Percentiles rank a stretch among this genome's conserved stretches.
Conservation (phyloP, 2,329 filamentous ascomycete species). For the Cordyceps cateniannulata region DNA sequence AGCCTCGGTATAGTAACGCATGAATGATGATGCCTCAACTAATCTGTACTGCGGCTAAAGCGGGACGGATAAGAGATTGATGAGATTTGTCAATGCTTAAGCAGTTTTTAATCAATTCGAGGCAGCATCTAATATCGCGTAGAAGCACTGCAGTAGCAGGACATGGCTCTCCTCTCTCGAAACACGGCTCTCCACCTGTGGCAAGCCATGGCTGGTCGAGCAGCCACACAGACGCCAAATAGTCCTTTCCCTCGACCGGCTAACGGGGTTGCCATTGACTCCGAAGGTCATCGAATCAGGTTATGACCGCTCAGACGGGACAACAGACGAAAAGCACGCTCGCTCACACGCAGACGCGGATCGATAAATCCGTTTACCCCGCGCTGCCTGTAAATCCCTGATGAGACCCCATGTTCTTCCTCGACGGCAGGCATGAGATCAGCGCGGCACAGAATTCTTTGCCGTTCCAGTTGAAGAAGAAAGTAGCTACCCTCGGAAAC, state of each 20-base stretch:
- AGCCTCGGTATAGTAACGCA: not conserved
- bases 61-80: not conserved
- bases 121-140: not conserved
- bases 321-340: no score
- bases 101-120: not conserved
- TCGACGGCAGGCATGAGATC: no score
- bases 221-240: not conserved
- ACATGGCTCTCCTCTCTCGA: not conserved
- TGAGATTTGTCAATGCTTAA: not conserved
- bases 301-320: no score
- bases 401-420: not conserved
- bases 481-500: no score
- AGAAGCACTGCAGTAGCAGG: no score
- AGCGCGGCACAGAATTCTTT: not conserved
- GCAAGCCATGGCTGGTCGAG: not conserved
- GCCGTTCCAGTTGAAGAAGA: no score
- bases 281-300: not conserved
- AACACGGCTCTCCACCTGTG: not conserved
- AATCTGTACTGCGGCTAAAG: not conserved
- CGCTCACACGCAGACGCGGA: no score
- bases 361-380: no score
- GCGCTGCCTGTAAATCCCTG: no score
- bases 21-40: not conserved
- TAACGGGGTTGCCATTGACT: not conserved
- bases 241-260: not conserved